A percentile compares a stretch with the other conserved stretches of the same genome.
Evolutionary conservation across 2,329 filamentous ascomycete genomes (phyloP).

Genomic region (Orbilia javanica): DNA sequence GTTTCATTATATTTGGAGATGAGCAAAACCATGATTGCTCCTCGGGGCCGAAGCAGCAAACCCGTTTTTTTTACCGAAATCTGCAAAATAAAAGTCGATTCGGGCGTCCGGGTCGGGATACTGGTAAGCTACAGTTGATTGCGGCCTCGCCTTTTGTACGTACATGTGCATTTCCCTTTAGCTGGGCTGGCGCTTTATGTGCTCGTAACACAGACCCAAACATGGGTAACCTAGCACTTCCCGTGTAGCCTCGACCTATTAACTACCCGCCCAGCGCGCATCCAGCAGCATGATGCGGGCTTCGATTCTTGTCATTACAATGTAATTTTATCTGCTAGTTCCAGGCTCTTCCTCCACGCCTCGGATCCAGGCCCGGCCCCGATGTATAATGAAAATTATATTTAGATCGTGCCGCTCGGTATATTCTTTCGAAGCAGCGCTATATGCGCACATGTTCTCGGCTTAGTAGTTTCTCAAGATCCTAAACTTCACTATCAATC

Average conservation of each 20-base stretch:
- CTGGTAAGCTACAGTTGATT: too few relatives aligned
- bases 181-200: not conserved
- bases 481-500: too few relatives aligned
- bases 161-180: too few relatives aligned
- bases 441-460: too few relatives aligned
- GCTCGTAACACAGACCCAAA: not conserved
- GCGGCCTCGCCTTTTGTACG: not conserved
- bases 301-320: too few relatives aligned
- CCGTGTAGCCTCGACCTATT: not conserved
- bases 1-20: not conserved
- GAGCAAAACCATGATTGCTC: slow-evolving; percentile 1
- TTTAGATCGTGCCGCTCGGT: too few relatives aligned
- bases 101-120: slow-evolving; percentile 4
- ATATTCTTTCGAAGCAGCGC: too few relatives aligned
- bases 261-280: not conserved
- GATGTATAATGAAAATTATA: too few relatives aligned
- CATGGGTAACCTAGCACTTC: not conserved
- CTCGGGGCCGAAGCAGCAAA: not conserved
- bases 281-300: not conserved
- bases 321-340: too few relatives aligned
- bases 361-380: too few relatives aligned
- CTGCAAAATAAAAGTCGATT: not conserved
- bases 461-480: too few relatives aligned
- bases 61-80: not conserved
- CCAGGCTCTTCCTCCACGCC: too few relatives aligned